Evolutionary conservation across 257 asterid genomes (phyloP).

Genomic region (Nicotiana undulata): DNA sequence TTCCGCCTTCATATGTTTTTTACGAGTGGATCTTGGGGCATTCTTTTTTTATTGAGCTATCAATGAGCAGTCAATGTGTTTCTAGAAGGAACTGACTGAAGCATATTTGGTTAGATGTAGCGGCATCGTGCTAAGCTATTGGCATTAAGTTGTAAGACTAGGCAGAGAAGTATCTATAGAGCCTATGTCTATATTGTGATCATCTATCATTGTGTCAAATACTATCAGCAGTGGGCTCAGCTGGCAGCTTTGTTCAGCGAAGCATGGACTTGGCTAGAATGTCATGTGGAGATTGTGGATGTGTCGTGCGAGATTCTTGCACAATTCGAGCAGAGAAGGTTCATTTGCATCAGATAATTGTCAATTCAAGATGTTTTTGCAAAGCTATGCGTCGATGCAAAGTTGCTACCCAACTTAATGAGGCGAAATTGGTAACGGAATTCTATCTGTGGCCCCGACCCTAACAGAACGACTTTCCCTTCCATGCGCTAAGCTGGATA

Average conservation of each 20-base stretch:
- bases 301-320: neutral
- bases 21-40: neutral
- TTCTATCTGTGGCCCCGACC: neutral
- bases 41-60: neutral
- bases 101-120: neutral
- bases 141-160: neutral
- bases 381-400: neutral
- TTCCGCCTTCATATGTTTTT: neutral
- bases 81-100: neutral
- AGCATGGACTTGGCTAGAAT: neutral
- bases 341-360: neutral
- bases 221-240: neutral
- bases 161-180: neutral
- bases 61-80: neutral
- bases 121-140: neutral
- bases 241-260: neutral
- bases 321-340: neutral
- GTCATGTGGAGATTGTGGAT: neutral
- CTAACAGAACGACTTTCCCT: too few relatives aligned
- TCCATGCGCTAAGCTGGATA: too few relatives aligned
- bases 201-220: neutral
- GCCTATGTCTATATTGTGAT: neutral
- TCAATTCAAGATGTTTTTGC: neutral
- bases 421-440: neutral
- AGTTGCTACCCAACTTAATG: constrained; percentile 4